phyloP scores from a whole-genome alignment of 169 alveolate species.

The Plasmodium vinckei region DNA sequence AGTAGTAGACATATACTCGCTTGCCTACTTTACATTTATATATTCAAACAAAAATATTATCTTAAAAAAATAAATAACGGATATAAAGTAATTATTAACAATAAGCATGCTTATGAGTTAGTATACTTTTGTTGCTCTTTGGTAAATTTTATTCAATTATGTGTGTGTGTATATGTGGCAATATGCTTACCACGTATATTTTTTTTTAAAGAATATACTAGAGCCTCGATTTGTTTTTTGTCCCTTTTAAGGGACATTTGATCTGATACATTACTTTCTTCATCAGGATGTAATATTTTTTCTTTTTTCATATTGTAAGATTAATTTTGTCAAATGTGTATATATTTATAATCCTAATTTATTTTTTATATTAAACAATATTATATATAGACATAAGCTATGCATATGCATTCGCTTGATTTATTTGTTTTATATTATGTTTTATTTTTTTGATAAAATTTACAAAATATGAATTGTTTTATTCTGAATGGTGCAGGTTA shows the following conservation, averaged over 20 bases:
- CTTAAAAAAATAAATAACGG: no score
- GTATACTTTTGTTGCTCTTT: neutral
- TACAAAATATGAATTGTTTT: no score
- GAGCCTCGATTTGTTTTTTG: slow-evolving; percentile 60
- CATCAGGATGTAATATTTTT: slow-evolving; percentile 1
- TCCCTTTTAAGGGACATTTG: slow-evolving; percentile 15
- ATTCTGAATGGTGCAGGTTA: no score
- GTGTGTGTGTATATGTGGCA: no score
- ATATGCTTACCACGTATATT: slow-evolving; percentile 42
- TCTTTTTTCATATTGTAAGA: slow-evolving; percentile 21
- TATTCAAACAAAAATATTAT: neutral
- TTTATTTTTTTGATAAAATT: no score
- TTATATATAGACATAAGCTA: neutral
- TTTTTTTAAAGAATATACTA: slow-evolving; percentile 43
- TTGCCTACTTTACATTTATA: neutral
- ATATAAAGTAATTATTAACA: no score
- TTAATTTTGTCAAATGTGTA: neutral
- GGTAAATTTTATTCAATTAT: neutral
- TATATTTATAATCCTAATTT: neutral
- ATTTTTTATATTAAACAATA: neutral
- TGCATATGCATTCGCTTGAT: no score
- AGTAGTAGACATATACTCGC: no score
- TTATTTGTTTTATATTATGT: no score
- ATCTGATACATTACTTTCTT: neutral
- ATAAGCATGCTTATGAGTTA: neutral